phyloP scores from a whole-genome alignment of 2,329 filamentous ascomycete species.

The Nemania sp. region DNA sequence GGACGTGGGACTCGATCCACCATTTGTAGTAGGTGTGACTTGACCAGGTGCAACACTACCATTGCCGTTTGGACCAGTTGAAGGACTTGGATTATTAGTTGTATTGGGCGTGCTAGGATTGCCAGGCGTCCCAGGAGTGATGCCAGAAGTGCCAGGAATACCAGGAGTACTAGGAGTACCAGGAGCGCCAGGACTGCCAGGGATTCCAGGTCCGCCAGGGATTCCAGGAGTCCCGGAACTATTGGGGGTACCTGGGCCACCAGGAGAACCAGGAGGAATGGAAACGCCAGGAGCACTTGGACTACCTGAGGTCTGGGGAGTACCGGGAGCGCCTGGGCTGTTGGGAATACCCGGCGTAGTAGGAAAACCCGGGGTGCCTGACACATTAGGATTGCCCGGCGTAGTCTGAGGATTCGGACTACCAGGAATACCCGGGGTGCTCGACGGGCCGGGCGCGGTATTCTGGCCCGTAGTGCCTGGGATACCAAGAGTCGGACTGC shows the following conservation, averaged over 20 bases:
- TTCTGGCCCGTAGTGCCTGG: slow-evolving; percentile 4
- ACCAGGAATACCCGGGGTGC: slow-evolving; percentile 7
- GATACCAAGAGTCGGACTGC: slow-evolving; percentile 5
- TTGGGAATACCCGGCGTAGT: background rate
- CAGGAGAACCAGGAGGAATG: no score
- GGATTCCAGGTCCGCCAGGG: background rate
- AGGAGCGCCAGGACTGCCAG: background rate
- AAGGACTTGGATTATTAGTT: background rate
- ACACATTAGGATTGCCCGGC: slow-evolving; percentile 2
- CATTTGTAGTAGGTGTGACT: background rate
- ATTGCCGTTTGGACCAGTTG: slow-evolving; percentile 19
- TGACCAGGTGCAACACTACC: slow-evolving; percentile 20
- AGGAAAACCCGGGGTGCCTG: background rate
- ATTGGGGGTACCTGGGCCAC: background rate
- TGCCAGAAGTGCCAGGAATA: background rate
- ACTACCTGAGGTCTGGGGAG: background rate
- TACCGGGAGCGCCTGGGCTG: background rate
- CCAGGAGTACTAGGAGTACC: background rate
- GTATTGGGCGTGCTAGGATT: background rate
- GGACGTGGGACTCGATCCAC: background rate
- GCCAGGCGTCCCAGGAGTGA: background rate
- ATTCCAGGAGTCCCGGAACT: slow-evolving; percentile 1
- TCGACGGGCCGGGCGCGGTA: background rate
- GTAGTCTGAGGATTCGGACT: background rate
- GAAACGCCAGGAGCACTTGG: background rate